phyloP scores from a whole-genome alignment of 352 stramenopile genomes.

The Phytopythium sindhum region DNA sequence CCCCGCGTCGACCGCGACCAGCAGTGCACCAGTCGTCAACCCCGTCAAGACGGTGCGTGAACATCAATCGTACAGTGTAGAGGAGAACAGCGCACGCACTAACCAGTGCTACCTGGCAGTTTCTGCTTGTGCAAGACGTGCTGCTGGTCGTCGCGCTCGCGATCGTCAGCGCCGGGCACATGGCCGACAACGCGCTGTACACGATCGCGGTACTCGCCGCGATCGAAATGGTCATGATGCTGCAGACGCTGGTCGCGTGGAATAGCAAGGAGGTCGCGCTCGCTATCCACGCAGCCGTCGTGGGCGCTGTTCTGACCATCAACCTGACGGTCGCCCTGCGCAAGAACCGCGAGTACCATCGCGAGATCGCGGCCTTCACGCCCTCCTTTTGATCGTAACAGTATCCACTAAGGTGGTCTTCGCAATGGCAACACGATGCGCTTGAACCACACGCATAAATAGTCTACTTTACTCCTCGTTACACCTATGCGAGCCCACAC shows the following conservation, averaged over 20 bases:
- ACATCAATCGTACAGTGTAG: neutral
- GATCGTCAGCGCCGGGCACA: conserved; percentile 33
- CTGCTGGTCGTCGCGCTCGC: conserved; percentile 39
- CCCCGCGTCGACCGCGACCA: neutral
- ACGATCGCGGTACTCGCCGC: conserved; percentile 31
- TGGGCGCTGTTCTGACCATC: conserved; percentile 26
- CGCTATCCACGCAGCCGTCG: conserved; percentile 29
- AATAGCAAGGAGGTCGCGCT: conserved; percentile 20
- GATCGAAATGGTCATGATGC: conserved; percentile 37
- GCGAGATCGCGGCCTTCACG: conserved; percentile 31
- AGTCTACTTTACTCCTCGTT: neutral
- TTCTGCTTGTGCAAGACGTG: conserved; percentile 42
- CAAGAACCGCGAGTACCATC: conserved; percentile 25
- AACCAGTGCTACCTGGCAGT: conserved; percentile 16
- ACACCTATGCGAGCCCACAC: neutral
- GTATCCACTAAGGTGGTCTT: neutral
- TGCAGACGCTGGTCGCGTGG: conserved; percentile 33
- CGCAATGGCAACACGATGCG: neutral
- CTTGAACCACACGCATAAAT: neutral
- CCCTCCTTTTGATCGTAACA: conserved; percentile 23
- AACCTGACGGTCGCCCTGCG: conserved; percentile 21
- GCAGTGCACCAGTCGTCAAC: neutral
- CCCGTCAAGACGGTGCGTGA: conserved; percentile 25
- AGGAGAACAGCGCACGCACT: neutral
- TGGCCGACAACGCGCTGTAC: conserved; percentile 30